These are phyloP conservation scores for Triglochin maritima DNA, from an alignment of 106 monocot genomes.

Conservation along the genomic window DNA sequence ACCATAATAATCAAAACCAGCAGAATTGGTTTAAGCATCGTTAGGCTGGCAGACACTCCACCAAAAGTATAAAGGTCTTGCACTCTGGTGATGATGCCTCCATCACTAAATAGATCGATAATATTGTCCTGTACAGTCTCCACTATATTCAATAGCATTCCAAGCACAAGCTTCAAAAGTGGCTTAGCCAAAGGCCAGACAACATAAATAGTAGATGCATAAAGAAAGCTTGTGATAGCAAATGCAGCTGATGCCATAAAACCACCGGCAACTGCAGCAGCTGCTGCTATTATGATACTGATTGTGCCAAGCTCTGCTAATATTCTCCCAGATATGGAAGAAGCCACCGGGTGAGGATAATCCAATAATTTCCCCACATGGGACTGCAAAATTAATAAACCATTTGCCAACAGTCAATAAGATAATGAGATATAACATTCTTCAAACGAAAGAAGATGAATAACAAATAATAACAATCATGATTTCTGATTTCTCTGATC, in stretches of 20 bases:
- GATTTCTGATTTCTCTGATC: too few species aligned
- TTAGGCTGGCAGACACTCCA: conserved; percentile 72
- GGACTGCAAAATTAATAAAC: conserved; percentile 32
- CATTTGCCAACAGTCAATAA: background rate
- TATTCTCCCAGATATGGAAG: conserved; percentile 78
- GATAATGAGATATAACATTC: background rate
- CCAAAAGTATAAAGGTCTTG: conserved; percentile 65
- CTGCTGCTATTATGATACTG: conserved; percentile 45
- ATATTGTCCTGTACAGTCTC: conserved; percentile 66
- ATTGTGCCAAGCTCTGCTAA: conserved; percentile 77
- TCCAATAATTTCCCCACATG: conserved; percentile 56
- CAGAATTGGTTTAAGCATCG: conserved; percentile 61
- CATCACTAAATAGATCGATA: conserved; percentile 51
- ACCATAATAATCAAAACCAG: conserved; percentile 66
- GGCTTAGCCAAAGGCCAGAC: conserved; percentile 68
- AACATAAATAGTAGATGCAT: conserved; percentile 48
- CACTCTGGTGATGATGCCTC: conserved; percentile 60
- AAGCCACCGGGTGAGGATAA: conserved; percentile 79
- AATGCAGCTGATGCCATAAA: conserved; percentile 71
- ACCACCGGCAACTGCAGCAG: conserved; percentile 49
- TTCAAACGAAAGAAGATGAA: background rate
- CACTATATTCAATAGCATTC: conserved; percentile 37
- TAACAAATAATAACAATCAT: background rate
- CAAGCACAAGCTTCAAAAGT: conserved; percentile 42
- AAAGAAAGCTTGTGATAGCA: conserved; percentile 60